A percentile compares a stretch with the other conserved stretches of the same genome.
Conservation (phyloP, 106 monocot species). For the Allium fistulosum region DNA sequence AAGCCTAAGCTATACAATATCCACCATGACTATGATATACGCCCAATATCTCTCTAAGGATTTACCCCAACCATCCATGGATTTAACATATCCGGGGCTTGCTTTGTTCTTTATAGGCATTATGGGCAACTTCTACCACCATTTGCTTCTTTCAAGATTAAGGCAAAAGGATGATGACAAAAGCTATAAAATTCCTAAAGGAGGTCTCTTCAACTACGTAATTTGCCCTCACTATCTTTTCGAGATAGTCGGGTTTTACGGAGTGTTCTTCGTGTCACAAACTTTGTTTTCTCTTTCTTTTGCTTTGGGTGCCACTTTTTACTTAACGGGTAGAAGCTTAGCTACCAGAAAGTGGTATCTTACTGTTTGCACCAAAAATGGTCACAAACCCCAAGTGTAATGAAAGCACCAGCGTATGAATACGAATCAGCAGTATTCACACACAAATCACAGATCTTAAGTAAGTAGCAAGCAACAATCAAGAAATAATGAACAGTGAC, state of each 20-base stretch:
- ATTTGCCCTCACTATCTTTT: slow-evolving; percentile 91
- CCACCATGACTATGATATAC: slow-evolving; percentile 40
- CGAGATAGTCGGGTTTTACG: slow-evolving; percentile 51
- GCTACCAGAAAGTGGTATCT: slow-evolving; percentile 79
- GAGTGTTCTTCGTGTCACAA: slow-evolving; percentile 54
- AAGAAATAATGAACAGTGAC: too few relatives aligned
- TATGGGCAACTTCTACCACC: slow-evolving; percentile 80
- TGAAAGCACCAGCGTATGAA: too few relatives aligned
- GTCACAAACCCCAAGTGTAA: too few relatives aligned
- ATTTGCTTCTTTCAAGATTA: slow-evolving; percentile 56
- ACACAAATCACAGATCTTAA: too few relatives aligned
- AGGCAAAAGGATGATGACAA: slow-evolving; percentile 43
- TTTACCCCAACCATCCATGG: slow-evolving; percentile 29
- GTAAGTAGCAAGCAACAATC: too few relatives aligned
- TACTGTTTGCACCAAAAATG: too few relatives aligned
- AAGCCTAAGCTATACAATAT: slow-evolving; percentile 33
- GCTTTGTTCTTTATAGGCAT: slow-evolving; percentile 55
- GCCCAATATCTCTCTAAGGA: slow-evolving; percentile 40
- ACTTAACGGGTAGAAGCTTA: slow-evolving; percentile 68
- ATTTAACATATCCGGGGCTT: slow-evolving; percentile 39
- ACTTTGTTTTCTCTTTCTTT: slow-evolving; percentile 35
- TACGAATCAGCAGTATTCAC: too few relatives aligned
- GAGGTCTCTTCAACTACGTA: slow-evolving; percentile 63
- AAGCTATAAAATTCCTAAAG: slow-evolving; percentile 63
- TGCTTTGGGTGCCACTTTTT: slow-evolving; percentile 33